Percentiles rank a stretch among this genome's conserved stretches.
These are phyloP conservation scores for Perilla frutescens DNA, from an alignment of 257 asterid genomes.

Conservation along the genomic window DNA sequence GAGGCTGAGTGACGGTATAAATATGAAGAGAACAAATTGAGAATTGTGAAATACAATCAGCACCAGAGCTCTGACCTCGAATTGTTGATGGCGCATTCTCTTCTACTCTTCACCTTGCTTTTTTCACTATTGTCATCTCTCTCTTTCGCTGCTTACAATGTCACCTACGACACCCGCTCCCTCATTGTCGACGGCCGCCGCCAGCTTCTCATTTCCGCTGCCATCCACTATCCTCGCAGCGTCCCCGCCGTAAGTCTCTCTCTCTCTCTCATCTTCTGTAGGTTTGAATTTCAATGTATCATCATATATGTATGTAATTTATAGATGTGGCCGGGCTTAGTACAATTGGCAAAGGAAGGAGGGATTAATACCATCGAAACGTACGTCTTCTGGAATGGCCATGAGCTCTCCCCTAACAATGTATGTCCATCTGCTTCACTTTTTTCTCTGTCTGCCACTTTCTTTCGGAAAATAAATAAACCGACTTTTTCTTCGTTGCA, in stretches of 20 bases:
- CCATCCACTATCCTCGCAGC: conserved; percentile 96
- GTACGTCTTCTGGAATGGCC: conserved; percentile 95
- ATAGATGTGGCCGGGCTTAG: conserved; percentile 95
- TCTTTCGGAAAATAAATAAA: background rate
- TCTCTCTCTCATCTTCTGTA: background rate
- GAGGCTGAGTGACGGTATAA: background rate
- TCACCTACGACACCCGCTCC: conserved; percentile 78
- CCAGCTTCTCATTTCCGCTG: conserved; percentile 80
- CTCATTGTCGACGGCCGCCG: conserved; percentile 88
- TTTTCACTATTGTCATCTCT: conserved; percentile 10
- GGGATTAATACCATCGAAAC: conserved; percentile 86
- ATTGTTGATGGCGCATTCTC: background rate
- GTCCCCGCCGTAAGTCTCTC: conserved; percentile 71
- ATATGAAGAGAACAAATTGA: background rate
- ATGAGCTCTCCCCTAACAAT: conserved; percentile 79
- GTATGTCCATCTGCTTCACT: conserved; percentile 43
- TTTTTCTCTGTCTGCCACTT: background rate
- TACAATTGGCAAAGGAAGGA: conserved; percentile 83
- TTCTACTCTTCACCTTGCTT: conserved; percentile 12
- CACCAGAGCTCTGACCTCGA: background rate
- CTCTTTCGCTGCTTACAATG: conserved; percentile 56
- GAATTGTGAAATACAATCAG: too few species aligned
- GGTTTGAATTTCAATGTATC: too few species aligned
- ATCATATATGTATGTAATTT: too few species aligned
- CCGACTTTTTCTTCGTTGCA: conserved; percentile 23